Base-by-base conservation (phyloP, 1,139 yeast species). In the Magnusiomyces tetraspermus region DNA sequence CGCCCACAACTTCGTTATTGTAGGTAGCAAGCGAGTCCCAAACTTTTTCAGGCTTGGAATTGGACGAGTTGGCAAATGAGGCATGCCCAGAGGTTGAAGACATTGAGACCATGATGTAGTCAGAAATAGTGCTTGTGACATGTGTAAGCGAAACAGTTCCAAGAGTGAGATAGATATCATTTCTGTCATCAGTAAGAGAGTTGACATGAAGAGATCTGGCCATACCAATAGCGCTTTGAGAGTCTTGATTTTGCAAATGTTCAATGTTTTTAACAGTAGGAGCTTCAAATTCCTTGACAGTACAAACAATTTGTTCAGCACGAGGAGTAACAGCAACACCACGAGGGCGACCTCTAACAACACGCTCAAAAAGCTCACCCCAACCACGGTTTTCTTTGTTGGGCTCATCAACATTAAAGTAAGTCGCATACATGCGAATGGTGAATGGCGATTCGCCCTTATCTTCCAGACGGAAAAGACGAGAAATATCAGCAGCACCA, bases 341-440 rank as follows among this genome's bases (percentile, higher is more conserved):
- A 54, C 78, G 79, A 56, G 78, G 79, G 1, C 94, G 79, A 36
- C 95, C 95, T 28, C 80, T 67, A 59, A 88, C 83, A 59, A 88
- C 84, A 63, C 95, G 74, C 61, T 87, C 90, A 36, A 85, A 79
- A 51, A 85, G 71, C 59, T 84, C 94, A 69, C 96, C 96, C 96
- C 96, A 88, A 51, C 96, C 96, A 57, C 80, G 77, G 66, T 84
- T 84, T 50, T 65, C 67, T 46, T 66, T 61, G 44, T 52, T 58
- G n/a, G 62, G 59, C 48, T 60, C 61, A 52, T 61, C 58, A 48
- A 62, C 53, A 55, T 71, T 73, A 56, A 76, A 75, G 61, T 78
- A 82, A 0, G 94, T 83, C 6, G 92, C 85, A 64, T 77, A 88
- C 63, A 88, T 71, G 61, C 83, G 80, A 58, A 88, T 79, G 3